A percentile compares a stretch with the other conserved stretches of the same genome.
These are phyloP conservation scores for Tricholoma hemisulphureum DNA, from an alignment of 768 basidiomycete species.

Conservation along the genomic window DNA sequence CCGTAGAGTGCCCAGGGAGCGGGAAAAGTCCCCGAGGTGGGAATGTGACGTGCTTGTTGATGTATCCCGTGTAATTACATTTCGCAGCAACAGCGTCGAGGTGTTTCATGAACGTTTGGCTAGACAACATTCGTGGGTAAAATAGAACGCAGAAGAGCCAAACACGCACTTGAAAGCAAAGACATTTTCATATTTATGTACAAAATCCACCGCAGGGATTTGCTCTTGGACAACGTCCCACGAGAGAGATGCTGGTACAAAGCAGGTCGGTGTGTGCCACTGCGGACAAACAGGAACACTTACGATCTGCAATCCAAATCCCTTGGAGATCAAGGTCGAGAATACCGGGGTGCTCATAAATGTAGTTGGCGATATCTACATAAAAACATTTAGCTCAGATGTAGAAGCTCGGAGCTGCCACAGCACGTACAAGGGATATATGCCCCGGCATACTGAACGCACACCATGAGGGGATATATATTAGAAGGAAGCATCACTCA, in stretches of 20 bases:
- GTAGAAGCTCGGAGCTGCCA: neutral
- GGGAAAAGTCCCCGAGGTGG: slow-evolving; percentile 69
- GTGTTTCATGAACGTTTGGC: slow-evolving; percentile 59
- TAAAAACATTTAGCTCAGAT: neutral
- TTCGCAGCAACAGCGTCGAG: slow-evolving; percentile 49
- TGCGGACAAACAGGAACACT: slow-evolving; percentile 18
- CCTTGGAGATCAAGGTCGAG: slow-evolving; percentile 63
- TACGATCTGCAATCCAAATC: slow-evolving; percentile 72
- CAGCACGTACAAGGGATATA: slow-evolving; percentile 53
- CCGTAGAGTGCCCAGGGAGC: slow-evolving; percentile 56
- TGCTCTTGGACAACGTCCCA: slow-evolving; percentile 64
- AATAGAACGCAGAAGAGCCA: neutral
- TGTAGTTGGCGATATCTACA: slow-evolving; percentile 72
- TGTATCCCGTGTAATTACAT: slow-evolving; percentile 66
- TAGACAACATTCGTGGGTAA: slow-evolving; percentile 21
- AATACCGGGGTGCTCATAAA: slow-evolving; percentile 53
- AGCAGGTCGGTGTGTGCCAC: no score
- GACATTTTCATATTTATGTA: slow-evolving; percentile 66
- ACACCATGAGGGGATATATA: neutral
- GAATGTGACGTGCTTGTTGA: slow-evolving; percentile 59
- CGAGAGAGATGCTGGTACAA: neutral
- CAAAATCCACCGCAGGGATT: slow-evolving; percentile 72
- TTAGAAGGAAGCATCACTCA: slow-evolving; percentile 35
- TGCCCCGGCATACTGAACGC: slow-evolving; percentile 61
- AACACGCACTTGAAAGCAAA: slow-evolving; percentile 73